Evolutionary conservation across 805 yeast species (phyloP).

Genomic region (Saturnispora serradocipensis): DNA sequence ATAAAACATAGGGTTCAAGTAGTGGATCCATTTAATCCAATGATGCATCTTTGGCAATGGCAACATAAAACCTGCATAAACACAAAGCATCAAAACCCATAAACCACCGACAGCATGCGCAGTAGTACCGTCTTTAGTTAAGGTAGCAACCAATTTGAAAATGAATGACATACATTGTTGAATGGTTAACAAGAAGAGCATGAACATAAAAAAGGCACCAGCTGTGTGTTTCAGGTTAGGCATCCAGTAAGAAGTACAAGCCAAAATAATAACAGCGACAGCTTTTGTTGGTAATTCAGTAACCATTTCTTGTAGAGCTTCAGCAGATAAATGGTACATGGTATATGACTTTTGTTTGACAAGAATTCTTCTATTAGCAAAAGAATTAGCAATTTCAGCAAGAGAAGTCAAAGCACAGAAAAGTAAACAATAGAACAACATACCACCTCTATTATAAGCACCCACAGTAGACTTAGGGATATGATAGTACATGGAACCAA

Average conservation of each 20-base stretch:
- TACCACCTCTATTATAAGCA: conserved; percentile 54
- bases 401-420: conserved; percentile 55
- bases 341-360: conserved; percentile 57
- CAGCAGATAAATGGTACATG: conserved; percentile 55
- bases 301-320: conserved; percentile 50
- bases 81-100: conserved; percentile 46
- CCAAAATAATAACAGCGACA: conserved; percentile 40
- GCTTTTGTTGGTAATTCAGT: conserved; percentile 53
- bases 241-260: conserved; percentile 42
- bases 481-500: conserved; percentile 52
- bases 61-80: conserved; percentile 44
- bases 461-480: conserved; percentile 43
- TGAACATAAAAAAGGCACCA: conserved; percentile 46
- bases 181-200: conserved; percentile 31
- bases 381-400: conserved; percentile 54
- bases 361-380: conserved; percentile 51
- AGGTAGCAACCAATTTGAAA: conserved; percentile 45
- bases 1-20: conserved; percentile 38
- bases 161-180: conserved; percentile 45
- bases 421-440: conserved; percentile 50
- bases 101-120: conserved; percentile 50
- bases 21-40: conserved; percentile 51
- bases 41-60: conserved; percentile 39
- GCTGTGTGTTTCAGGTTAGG: conserved; percentile 41
- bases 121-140: conserved; percentile 43